Conservation (phyloP, 805 yeast species). For the Dipodascus geniculatus region DNA sequence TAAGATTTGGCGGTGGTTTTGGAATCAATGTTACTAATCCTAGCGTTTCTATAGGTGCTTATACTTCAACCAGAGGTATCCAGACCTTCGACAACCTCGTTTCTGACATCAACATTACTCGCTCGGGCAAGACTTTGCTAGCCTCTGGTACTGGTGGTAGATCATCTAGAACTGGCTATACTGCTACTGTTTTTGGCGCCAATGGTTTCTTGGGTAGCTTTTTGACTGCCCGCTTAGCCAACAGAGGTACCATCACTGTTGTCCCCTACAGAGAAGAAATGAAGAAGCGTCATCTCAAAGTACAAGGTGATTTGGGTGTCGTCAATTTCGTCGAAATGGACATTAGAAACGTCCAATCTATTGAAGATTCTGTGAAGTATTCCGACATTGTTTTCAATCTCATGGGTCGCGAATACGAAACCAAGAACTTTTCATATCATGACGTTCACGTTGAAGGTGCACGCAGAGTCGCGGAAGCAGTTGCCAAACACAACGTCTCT, state of each 20-base stretch:
- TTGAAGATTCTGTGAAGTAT: conserved; percentile 65
- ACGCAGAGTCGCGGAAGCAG: conserved; percentile 63
- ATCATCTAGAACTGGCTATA: conserved; percentile 77
- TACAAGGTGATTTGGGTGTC: conserved; percentile 79
- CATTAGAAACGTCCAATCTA: conserved; percentile 61
- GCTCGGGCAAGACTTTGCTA: conserved; percentile 60
- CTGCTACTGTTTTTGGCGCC: conserved; percentile 82
- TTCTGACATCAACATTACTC: conserved; percentile 52
- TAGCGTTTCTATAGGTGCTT: background rate
- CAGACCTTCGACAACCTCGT: conserved; percentile 29
- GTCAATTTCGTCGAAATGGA: conserved; percentile 77
- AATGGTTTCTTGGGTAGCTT: conserved; percentile 70
- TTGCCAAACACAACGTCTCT: conserved; percentile 57
- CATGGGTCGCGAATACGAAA: conserved; percentile 62
- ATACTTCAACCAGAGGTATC: conserved; percentile 15
- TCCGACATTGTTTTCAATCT: conserved; percentile 76
- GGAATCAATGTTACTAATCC: background rate
- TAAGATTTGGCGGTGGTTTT: background rate
- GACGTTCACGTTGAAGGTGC: conserved; percentile 76
- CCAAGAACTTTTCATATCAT: conserved; percentile 73
- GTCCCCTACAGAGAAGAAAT: conserved; percentile 76
- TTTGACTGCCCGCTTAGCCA: conserved; percentile 58
- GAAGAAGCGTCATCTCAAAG: conserved; percentile 67
- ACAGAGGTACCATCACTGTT: conserved; percentile 68
- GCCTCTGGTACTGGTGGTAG: conserved; percentile 68